Evolutionary conservation across 768 basidiomycete genomes (phyloP).

Genomic region (Hypholoma fasciculare): DNA sequence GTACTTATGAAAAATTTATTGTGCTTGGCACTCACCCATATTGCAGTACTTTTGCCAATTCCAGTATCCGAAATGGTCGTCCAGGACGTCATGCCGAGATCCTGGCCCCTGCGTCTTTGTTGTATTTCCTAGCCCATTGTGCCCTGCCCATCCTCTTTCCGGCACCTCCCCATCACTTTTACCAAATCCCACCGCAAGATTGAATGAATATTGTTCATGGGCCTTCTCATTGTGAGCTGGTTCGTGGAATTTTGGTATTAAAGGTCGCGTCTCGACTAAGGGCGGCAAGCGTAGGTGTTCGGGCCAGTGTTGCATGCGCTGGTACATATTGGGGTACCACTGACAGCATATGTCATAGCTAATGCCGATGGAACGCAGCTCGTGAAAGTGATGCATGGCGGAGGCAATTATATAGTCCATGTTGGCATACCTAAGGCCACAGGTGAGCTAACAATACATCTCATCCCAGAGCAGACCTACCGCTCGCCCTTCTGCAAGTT

Average conservation of each 20-base stretch:
- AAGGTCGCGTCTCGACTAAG: not conserved
- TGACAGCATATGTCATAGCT: slow-evolving; percentile 34
- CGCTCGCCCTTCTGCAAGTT: slow-evolving; percentile 32
- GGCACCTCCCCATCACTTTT: slow-evolving; percentile 31
- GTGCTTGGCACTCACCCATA: too few relatives aligned
- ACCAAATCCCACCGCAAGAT: slow-evolving; percentile 22
- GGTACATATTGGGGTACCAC: slow-evolving; percentile 22
- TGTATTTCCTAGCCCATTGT: slow-evolving; percentile 24
- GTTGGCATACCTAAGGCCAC: slow-evolving; percentile 17
- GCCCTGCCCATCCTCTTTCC: slow-evolving; percentile 30
- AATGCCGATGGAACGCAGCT: not conserved
- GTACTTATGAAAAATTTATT: too few relatives aligned
- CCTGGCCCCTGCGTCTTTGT: slow-evolving; percentile 35
- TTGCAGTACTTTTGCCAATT: too few relatives aligned
- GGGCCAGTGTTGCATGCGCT: slow-evolving; percentile 9
- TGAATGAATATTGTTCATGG: slow-evolving; percentile 25
- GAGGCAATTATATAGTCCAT: slow-evolving; percentile 17
- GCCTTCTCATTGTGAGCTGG: slow-evolving; percentile 20
- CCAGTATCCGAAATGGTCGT: not conserved
- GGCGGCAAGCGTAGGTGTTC: not conserved
- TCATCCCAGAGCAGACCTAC: too few relatives aligned
- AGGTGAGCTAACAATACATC: too few relatives aligned
- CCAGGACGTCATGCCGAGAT: slow-evolving; percentile 2
- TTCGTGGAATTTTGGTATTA: slow-evolving; percentile 30
- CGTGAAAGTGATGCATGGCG: not conserved